A percentile compares a stretch with the other conserved stretches of the same genome.
Conservation (phyloP, 129 eudicot species). For the Tagetes patula region DNA sequence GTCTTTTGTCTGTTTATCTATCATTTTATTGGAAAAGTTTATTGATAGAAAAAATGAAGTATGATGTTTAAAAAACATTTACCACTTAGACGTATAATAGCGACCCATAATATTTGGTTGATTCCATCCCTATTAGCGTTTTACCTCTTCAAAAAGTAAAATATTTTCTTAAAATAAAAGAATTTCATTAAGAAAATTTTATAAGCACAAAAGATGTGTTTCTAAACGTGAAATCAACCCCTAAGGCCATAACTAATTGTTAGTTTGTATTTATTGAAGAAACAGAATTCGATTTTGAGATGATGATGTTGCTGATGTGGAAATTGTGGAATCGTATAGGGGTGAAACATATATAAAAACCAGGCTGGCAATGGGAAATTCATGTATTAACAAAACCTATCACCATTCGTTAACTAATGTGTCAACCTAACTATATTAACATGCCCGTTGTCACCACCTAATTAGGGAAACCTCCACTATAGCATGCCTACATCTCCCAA, state of each 20-base stretch:
- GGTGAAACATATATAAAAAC: conserved; percentile 28
- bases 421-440: conserved; percentile 38
- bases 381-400: conserved; percentile 41
- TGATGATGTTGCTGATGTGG: conserved; percentile 27
- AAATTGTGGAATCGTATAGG: conserved; percentile 30
- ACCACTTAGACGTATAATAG: too few relatives aligned
- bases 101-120: too few relatives aligned
- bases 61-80: too few relatives aligned
- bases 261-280: not conserved
- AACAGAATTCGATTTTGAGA: conserved; percentile 19
- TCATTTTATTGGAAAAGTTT: too few relatives aligned
- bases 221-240: not conserved
- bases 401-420: conserved; percentile 35
- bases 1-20: too few relatives aligned
- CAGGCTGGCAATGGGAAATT: conserved; percentile 43
- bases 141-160: too few relatives aligned
- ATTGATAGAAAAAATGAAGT: too few relatives aligned
- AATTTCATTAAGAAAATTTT: too few relatives aligned
- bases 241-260: not conserved
- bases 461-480: conserved; percentile 40
- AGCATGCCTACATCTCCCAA: conserved; percentile 22
- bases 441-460: conserved; percentile 40
- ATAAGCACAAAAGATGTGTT: too few relatives aligned
- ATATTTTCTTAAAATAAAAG: too few relatives aligned
- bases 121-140: too few relatives aligned